These are phyloP conservation scores for Saccharomycopsis vini DNA, from an alignment of 805 yeast species.

Conservation along the genomic window DNA sequence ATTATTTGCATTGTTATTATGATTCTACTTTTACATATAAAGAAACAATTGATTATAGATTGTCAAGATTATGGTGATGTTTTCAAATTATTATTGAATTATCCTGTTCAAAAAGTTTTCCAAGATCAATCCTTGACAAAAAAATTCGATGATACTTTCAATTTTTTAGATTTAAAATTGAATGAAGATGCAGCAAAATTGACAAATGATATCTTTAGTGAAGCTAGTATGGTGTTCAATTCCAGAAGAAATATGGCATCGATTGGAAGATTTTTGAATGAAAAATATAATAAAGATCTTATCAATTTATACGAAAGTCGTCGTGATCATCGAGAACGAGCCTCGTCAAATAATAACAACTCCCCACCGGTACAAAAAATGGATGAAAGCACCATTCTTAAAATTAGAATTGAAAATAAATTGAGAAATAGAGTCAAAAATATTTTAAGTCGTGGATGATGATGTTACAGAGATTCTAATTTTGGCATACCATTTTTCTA, in stretches of 20 bases:
- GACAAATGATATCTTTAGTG: conserved; percentile 11
- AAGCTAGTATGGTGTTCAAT: conserved; percentile 15
- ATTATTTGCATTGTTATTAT: conserved; percentile 34
- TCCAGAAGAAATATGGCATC: conserved; percentile 27
- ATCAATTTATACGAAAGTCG: conserved; percentile 18
- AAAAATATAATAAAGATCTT: conserved; percentile 31
- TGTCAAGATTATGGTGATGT: conserved; percentile 41
- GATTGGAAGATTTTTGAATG: conserved; percentile 34
- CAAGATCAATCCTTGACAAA: conserved; percentile 27
- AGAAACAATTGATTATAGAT: conserved; percentile 34
- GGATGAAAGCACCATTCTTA: conserved; percentile 28
- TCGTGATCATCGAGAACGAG: no score
- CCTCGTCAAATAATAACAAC: no score
- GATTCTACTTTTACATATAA: conserved; percentile 34
- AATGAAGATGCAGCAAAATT: not conserved
- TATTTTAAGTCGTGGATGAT: conserved; percentile 2
- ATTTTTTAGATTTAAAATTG: not conserved
- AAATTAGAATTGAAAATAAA: conserved; percentile 37
- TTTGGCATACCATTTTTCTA: no score
- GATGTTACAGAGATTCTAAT: not conserved
- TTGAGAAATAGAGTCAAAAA: conserved; percentile 33
- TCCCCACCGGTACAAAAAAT: not conserved
- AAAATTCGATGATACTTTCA: conserved; percentile 27
- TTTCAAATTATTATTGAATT: conserved; percentile 36
- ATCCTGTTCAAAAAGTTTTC: conserved; percentile 30